Evolutionary conservation across 129 eudicot genomes (phyloP).

Genomic region (Mikania micrantha): DNA sequence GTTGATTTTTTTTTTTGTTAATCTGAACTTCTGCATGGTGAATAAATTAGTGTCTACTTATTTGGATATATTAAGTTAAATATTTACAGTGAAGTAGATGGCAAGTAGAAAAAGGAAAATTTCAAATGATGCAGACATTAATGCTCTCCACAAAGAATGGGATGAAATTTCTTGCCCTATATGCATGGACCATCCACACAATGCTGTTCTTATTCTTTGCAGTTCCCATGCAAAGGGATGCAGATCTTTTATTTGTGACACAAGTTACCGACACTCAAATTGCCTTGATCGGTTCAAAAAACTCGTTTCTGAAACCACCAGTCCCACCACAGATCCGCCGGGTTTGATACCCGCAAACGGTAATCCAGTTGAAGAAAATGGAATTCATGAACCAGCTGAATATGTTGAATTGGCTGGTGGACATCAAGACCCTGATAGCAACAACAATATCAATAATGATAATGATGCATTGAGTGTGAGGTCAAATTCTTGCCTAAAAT

Average conservation of each 20-base stretch:
- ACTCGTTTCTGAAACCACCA: constrained; percentile 39
- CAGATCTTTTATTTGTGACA: constrained; percentile 84
- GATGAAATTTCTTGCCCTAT: constrained; percentile 88
- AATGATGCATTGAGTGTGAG: constrained; percentile 19
- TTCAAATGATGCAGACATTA: constrained; percentile 51
- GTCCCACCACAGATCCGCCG: constrained; percentile 20
- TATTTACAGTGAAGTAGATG: constrained; percentile 66
- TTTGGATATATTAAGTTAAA: constrained; percentile 41
- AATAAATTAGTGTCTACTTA: constrained; percentile 27
- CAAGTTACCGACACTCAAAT: constrained; percentile 91
- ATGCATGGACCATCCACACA: constrained; percentile 99
- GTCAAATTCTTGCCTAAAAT: constrained; percentile 33
- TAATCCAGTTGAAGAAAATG: constrained; percentile 19
- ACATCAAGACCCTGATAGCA: constrained; percentile 6
- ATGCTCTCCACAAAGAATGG: constrained; percentile 75
- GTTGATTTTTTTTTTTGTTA: constrained; percentile 21
- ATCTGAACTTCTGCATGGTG: neutral
- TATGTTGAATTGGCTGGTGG: constrained; percentile 31
- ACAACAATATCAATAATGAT: neutral
- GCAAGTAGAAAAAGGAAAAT: constrained; percentile 81
- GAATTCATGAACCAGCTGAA: constrained; percentile 11
- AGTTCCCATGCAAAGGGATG: constrained; percentile 84
- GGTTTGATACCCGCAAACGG: constrained; percentile 8
- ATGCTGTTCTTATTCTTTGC: constrained; percentile 87
- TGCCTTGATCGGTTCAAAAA: constrained; percentile 78